These are phyloP conservation scores for Rehmannia glutinosa DNA, from an alignment of 257 asterid species.

Conservation along the genomic window DNA sequence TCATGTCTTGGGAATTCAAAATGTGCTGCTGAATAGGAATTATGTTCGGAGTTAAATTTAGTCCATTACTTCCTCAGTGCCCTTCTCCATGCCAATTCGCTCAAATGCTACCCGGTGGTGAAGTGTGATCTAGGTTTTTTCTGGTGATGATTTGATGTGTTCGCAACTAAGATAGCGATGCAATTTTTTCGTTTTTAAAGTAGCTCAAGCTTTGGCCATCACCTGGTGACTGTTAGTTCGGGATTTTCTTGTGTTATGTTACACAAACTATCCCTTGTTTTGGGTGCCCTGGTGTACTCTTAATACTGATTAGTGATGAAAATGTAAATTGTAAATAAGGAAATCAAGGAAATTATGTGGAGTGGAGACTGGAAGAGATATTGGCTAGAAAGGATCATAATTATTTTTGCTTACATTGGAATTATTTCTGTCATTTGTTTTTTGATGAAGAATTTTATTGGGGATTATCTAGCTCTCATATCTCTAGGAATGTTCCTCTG, in stretches of 20 bases:
- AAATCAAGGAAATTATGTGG: neutral
- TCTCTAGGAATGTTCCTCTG: too few relatives aligned
- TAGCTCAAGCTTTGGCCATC: neutral
- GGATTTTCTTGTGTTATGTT: neutral
- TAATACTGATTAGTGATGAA: neutral
- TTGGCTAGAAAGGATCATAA: neutral
- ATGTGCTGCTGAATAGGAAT: neutral
- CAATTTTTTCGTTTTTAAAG: neutral
- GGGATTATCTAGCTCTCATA: too few relatives aligned
- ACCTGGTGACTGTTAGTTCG: too few relatives aligned
- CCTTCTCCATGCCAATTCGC: neutral
- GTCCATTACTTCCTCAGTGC: neutral
- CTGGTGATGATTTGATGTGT: neutral
- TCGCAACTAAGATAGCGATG: neutral
- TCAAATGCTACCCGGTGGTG: neutral
- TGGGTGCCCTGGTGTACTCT: neutral
- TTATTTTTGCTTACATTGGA: too few relatives aligned
- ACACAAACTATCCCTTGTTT: neutral
- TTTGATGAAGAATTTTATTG: too few relatives aligned
- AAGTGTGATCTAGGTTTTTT: neutral
- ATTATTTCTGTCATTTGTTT: too few relatives aligned
- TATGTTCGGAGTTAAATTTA: neutral
- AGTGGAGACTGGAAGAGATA: neutral
- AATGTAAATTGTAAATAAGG: too few relatives aligned
- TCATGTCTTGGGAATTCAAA: neutral